Evolutionary conservation across 1,139 yeast species (phyloP), one percentile per base, ranked within the genome.

Genomic region (Nakaseomyces glabratus): DNA sequence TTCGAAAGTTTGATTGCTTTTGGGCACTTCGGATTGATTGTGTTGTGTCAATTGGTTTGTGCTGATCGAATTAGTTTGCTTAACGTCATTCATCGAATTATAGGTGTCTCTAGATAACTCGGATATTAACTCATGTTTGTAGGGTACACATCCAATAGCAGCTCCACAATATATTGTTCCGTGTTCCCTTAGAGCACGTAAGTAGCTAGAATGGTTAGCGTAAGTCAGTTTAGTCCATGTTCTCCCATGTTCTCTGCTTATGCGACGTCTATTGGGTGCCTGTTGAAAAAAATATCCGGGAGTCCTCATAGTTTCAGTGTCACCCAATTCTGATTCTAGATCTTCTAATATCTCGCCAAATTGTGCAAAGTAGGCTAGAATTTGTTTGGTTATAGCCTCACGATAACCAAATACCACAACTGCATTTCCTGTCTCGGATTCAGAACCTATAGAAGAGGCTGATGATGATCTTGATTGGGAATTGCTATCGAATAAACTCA

Each of bases 391-490:
- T 45, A 76, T 64, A 3, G 73, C 65, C 47, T 85, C 86, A 1
- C 93, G 85, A 55, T 82, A 86, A 1, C 96, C 96, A 58, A 82
- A 85, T 10, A 86, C 84, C 26, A 85, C 61, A 1, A 88, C 82
- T 0, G 93, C 82, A 30, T 74, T 65, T 33, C 20, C 21, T 13
- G 13, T 21, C 23, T 25, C 21, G 9, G 10, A 8, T 12, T 29
- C 32, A 17, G 19, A 15, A n/a, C 23, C 33, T 15, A 20, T 29
- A 25, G 31, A 20, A 5, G 30, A 26, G n/a, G n/a, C n/a, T 5
- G 20, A 5, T 8, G 30, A 26, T 10, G 30, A 26, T 21, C 17
- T 18, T 4, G 21, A 26, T 21, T 21, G 17, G 4, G 30, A 6
- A 21, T 17, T 26, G 5, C 10, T 24, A 7, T 26, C 30, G 10